Evolutionary conservation across 164 flowering plant genomes (phyloP).

Genomic region (Tetracentron sinense): DNA sequence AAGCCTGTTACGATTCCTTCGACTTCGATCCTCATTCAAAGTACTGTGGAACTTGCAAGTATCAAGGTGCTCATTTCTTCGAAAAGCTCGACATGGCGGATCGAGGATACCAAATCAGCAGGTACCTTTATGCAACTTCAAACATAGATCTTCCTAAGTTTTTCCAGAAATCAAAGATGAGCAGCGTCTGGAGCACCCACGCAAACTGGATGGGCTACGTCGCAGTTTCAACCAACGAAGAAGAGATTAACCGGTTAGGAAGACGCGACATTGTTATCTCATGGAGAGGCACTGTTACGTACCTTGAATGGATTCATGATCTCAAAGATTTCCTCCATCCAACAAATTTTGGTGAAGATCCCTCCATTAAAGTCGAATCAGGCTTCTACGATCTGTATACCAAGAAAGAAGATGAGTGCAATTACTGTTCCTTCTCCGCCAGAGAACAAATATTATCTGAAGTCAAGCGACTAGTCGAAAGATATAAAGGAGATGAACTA

Average conservation of each 20-base stretch:
- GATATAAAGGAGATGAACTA: constrained; percentile 44
- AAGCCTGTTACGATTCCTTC: constrained; percentile 78
- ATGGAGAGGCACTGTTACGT: constrained; percentile 82
- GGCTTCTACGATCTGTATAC: constrained; percentile 79
- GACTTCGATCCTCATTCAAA: constrained; percentile 72
- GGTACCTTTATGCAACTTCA: constrained; percentile 70
- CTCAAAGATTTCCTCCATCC: constrained; percentile 62
- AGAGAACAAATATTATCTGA: constrained; percentile 65
- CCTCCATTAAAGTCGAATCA: constrained; percentile 49
- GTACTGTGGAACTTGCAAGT: constrained; percentile 70
- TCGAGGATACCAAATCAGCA: constrained; percentile 42
- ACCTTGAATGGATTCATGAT: constrained; percentile 71
- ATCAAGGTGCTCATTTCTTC: constrained; percentile 46
- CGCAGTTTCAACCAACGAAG: constrained; percentile 53
- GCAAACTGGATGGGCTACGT: constrained; percentile 93
- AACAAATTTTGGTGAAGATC: constrained; percentile 43
- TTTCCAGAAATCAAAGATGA: constrained; percentile 49
- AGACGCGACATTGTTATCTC: constrained; percentile 67
- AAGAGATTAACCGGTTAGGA: constrained; percentile 49
- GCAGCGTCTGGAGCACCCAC: constrained; percentile 62
- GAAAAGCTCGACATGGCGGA: constrained; percentile 40
- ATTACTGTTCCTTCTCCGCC: constrained; percentile 51
- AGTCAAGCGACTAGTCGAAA: constrained; percentile 42
- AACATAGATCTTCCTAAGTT: constrained; percentile 74
- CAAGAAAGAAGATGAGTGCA: constrained; percentile 45